phyloP scores from a whole-genome alignment of 2,329 filamentous ascomycete species.

The Scedosporium minutisporum region DNA sequence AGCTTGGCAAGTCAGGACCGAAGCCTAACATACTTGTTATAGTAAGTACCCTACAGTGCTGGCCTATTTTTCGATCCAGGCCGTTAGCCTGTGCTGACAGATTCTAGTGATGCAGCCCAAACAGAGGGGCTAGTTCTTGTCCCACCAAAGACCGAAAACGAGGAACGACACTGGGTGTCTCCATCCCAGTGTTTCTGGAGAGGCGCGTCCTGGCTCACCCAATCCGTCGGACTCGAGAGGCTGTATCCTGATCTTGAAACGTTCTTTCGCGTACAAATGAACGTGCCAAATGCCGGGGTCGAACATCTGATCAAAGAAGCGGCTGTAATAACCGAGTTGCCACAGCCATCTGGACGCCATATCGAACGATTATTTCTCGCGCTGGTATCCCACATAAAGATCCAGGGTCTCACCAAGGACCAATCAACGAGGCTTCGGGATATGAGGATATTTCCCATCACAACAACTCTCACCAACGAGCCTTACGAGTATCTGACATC shows the following conservation, averaged over 20 bases:
- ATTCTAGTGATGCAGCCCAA: not conserved
- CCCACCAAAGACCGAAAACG: not conserved
- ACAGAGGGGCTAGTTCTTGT: conserved; percentile 1
- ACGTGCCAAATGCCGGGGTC: not conserved
- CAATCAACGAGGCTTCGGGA: not conserved
- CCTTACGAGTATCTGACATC: not conserved
- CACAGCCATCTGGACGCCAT: not conserved
- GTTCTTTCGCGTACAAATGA: conserved; percentile 4
- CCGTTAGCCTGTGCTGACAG: not conserved
- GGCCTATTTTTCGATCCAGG: not conserved
- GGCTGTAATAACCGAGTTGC: not conserved
- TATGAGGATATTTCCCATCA: not conserved
- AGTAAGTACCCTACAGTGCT: not conserved
- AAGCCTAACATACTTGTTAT: not conserved
- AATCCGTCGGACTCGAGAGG: conserved; percentile 1
- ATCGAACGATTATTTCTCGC: conserved; percentile 1
- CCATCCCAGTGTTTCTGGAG: conserved; percentile 5
- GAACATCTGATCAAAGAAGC: conserved; percentile 7
- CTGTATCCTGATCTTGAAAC: conserved; percentile 5
- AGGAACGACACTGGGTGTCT: conserved; percentile 1
- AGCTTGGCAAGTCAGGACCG: not conserved
- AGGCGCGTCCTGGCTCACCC: conserved; percentile 7
- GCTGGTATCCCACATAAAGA: not conserved
- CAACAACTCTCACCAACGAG: not conserved
- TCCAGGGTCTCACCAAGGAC: not conserved